Percentiles rank a stretch among this genome's conserved stretches.
phyloP scores from a whole-genome alignment of 192 early-diverging fungal species.

The Rhizophagus sp. region DNA sequence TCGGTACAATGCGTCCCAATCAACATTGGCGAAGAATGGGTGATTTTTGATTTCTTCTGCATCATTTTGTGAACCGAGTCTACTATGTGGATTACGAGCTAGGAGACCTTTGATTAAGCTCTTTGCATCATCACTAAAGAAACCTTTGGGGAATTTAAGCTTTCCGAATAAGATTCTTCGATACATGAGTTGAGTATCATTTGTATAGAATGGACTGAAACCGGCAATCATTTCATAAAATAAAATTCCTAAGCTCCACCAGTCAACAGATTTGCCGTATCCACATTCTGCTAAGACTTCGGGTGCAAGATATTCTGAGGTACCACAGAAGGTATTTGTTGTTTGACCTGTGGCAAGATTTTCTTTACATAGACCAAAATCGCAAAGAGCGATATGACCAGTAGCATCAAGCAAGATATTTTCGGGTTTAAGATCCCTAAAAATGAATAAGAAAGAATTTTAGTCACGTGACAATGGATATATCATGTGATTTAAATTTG shows the following conservation, averaged over 20 bases:
- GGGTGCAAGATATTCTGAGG: slow-evolving; percentile 87
- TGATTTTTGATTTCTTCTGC: slow-evolving; percentile 74
- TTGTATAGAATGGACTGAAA: slow-evolving; percentile 71
- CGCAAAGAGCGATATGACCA: slow-evolving; percentile 73
- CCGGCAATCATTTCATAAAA: slow-evolving; percentile 75
- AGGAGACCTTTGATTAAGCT: slow-evolving; percentile 47
- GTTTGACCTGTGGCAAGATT: slow-evolving; percentile 50
- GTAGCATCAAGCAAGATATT: slow-evolving; percentile 65
- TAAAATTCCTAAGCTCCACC: slow-evolving; percentile 83
- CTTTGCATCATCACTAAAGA: slow-evolving; percentile 30
- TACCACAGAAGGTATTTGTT: slow-evolving; percentile 87
- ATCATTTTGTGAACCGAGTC: slow-evolving; percentile 61
- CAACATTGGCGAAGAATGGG: slow-evolving; percentile 66
- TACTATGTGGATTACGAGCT: slow-evolving; percentile 55
- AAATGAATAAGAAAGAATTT: neutral
- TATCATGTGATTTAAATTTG: neutral
- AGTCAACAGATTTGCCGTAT: slow-evolving; percentile 75
- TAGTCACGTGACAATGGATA: neutral
- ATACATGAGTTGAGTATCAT: slow-evolving; percentile 66
- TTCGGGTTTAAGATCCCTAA: slow-evolving; percentile 69
- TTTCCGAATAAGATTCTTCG: slow-evolving; percentile 64
- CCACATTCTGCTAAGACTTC: slow-evolving; percentile 72
- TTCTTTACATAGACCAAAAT: slow-evolving; percentile 82
- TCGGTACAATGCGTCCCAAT: slow-evolving; percentile 62
- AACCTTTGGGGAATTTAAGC: slow-evolving; percentile 46